phyloP scores from a whole-genome alignment of 306 rosid species.

The Ziziphus jujuba region DNA sequence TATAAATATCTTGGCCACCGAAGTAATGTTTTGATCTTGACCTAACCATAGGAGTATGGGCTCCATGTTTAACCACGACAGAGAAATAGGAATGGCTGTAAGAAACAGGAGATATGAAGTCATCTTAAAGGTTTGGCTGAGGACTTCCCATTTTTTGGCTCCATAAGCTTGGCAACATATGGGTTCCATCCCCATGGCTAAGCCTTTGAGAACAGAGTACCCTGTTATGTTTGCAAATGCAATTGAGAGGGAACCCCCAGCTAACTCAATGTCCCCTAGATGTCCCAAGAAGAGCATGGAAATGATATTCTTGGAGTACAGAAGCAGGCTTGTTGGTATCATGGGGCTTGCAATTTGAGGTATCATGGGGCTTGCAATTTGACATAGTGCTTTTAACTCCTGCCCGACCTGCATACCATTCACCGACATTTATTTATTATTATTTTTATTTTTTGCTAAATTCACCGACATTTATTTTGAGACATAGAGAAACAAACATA shows the following conservation, averaged over 20 bases:
- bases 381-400: constrained; percentile 52
- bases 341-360: constrained; percentile 61
- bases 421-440: too few relatives aligned
- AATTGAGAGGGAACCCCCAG: constrained; percentile 84
- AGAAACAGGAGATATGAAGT: constrained; percentile 65
- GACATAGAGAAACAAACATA: too few relatives aligned
- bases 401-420: constrained; percentile 55
- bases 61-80: constrained; percentile 69
- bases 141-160: constrained; percentile 65
- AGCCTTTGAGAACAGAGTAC: constrained; percentile 63
- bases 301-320: constrained; percentile 63
- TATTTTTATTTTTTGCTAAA: too few relatives aligned
- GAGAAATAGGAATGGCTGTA: constrained; percentile 67
- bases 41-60: constrained; percentile 63
- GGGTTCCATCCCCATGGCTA: constrained; percentile 84
- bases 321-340: constrained; percentile 51
- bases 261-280: constrained; percentile 69
- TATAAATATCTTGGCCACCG: constrained; percentile 68
- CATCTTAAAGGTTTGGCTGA: constrained; percentile 62
- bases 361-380: too few relatives aligned
- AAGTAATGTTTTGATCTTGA: constrained; percentile 74
- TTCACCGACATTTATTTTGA: too few relatives aligned
- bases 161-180: constrained; percentile 94
- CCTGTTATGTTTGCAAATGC: constrained; percentile 86
- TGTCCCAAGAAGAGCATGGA: constrained; percentile 87